Evolutionary conservation across 2,329 filamentous ascomycete species (phyloP).

Genomic region (Epichloe hybrida): DNA sequence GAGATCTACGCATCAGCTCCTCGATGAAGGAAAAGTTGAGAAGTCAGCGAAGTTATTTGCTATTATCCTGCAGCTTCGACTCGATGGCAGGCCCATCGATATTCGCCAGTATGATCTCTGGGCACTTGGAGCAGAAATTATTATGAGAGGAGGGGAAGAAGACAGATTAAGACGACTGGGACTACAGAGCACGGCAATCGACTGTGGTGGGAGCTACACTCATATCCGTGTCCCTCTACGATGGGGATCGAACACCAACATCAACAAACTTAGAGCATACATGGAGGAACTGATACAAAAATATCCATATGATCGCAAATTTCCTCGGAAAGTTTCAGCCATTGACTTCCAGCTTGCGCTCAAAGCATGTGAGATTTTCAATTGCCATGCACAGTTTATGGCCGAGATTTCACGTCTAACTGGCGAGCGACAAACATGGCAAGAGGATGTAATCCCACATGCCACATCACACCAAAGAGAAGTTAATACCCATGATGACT

Average conservation of each 20-base stretch:
- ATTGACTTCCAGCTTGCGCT: slow-evolving; percentile 71
- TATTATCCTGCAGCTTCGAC: slow-evolving; percentile 48
- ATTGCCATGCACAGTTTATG: slow-evolving; percentile 48
- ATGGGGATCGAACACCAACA: slow-evolving; percentile 34
- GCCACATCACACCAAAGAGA: not conserved
- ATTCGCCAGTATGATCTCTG: slow-evolving; percentile 57
- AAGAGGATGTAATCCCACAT: slow-evolving; percentile 3
- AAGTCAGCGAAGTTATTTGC: slow-evolving; percentile 65
- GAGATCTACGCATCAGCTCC: slow-evolving; percentile 56
- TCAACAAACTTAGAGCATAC: slow-evolving; percentile 40
- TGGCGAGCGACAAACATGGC: slow-evolving; percentile 2
- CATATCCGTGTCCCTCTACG: slow-evolving; percentile 4
- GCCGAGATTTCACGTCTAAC: slow-evolving; percentile 26
- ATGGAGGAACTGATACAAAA: slow-evolving; percentile 69
- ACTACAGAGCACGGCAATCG: not conserved
- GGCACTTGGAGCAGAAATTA: slow-evolving; percentile 73
- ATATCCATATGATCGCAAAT: slow-evolving; percentile 53
- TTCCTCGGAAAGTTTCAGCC: slow-evolving; percentile 47
- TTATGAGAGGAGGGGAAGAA: slow-evolving; percentile 48
- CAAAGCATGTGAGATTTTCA: slow-evolving; percentile 70
- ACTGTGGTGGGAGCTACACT: not conserved
- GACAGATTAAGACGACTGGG: not conserved
- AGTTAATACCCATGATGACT: not conserved
- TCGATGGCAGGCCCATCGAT: slow-evolving; percentile 39
- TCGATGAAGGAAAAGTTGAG: slow-evolving; percentile 55